A percentile compares a stretch with the other conserved stretches of the same genome.
Conservation (phyloP, 306 rosid species). For the Trifolium repens region DNA sequence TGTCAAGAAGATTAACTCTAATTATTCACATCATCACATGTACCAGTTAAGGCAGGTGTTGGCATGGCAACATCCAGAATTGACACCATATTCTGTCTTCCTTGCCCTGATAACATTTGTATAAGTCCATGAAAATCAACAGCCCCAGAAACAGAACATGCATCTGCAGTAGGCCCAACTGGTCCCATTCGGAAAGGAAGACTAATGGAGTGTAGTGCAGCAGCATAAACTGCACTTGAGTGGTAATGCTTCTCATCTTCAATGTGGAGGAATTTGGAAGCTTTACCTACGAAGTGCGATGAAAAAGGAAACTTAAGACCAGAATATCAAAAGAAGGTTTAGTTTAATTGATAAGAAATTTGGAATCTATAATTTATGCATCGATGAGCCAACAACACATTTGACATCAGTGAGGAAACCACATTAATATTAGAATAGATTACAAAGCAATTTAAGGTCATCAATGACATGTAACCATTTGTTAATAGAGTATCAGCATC, state of each 20-base stretch:
- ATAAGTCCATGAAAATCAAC: constrained; percentile 66
- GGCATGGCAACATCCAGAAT: constrained; percentile 89
- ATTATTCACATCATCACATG: constrained; percentile 3
- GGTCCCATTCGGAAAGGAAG: constrained; percentile 85
- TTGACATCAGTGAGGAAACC: constrained; percentile 9
- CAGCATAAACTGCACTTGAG: constrained; percentile 84
- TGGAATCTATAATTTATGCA: constrained; percentile 29
- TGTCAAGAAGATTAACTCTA: constrained; percentile 14
- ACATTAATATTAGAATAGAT: constrained; percentile 12
- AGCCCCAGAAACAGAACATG: constrained; percentile 68
- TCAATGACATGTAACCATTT: constrained; percentile 10
- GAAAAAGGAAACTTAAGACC: constrained; percentile 30
- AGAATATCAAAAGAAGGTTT: constrained; percentile 23
- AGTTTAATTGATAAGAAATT: constrained; percentile 23
- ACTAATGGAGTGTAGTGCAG: constrained; percentile 78
- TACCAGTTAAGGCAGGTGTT: constrained; percentile 78
- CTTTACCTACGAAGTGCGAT: constrained; percentile 65
- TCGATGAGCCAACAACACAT: constrained; percentile 31
- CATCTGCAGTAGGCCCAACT: constrained; percentile 62
- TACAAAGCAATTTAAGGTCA: constrained; percentile 17
- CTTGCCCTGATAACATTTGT: constrained; percentile 75
- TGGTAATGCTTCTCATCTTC: constrained; percentile 76
- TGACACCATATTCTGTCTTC: constrained; percentile 78
- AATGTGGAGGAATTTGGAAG: constrained; percentile 61
- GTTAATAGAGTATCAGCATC: constrained; percentile 29